Conservation (phyloP, 805 yeast species). For the Hanseniaspora vineae region DNA sequence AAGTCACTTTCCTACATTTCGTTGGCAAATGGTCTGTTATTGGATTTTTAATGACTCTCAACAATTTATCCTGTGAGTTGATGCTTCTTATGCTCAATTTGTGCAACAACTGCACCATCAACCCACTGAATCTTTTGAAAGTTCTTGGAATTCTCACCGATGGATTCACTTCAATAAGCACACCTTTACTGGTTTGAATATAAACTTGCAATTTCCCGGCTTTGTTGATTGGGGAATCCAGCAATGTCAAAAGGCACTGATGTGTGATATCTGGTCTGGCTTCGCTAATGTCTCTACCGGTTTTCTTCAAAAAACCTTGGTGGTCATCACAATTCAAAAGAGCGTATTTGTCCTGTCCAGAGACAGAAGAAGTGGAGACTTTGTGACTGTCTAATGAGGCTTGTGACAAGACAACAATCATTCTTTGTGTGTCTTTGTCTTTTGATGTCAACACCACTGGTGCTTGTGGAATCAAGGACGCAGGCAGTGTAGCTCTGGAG, state of each 20-base stretch:
- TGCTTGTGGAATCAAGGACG: conserved; percentile 76
- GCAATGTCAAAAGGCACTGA: conserved; percentile 84
- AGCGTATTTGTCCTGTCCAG: conserved; percentile 84
- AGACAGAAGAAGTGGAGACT: conserved; percentile 55
- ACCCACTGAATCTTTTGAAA: conserved; percentile 91
- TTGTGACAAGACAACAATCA: conserved; percentile 88
- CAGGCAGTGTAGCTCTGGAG: conserved; percentile 30
- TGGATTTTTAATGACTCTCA: conserved; percentile 93
- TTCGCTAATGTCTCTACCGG: conserved; percentile 95
- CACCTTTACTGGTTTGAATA: conserved; percentile 91
- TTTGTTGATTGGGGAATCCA: conserved; percentile 96
- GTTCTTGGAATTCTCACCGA: conserved; percentile 96
- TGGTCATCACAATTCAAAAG: conserved; percentile 95
- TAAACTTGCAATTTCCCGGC: conserved; percentile 95
- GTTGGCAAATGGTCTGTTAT: conserved; percentile 94
- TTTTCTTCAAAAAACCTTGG: conserved; percentile 85
- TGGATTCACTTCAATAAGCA: conserved; percentile 90
- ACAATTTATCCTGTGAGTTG: conserved; percentile 84
- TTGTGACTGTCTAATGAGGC: conserved; percentile 95
- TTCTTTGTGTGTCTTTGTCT: conserved; percentile 76
- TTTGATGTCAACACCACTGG: conserved; percentile 71
- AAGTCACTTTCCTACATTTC: conserved; percentile 85
- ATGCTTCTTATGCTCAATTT: conserved; percentile 88
- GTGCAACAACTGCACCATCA: conserved; percentile 94
- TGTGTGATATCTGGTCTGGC: conserved; percentile 99